Evolutionary conservation across 2,329 filamentous ascomycete genomes (phyloP).

Genomic region (Cytospora chrysosperma): DNA sequence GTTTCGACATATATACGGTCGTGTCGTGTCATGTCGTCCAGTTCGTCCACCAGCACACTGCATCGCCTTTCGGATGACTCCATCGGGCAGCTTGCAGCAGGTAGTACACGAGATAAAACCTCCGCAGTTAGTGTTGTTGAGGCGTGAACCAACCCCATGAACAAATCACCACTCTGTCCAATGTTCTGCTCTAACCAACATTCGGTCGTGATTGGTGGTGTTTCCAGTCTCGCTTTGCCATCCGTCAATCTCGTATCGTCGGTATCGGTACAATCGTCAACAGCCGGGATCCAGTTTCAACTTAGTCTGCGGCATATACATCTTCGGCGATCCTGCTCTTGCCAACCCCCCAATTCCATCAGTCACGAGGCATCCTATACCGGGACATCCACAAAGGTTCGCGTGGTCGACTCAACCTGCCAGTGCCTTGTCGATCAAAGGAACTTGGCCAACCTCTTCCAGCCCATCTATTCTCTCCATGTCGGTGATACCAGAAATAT

Average conservation of each 20-base stretch:
- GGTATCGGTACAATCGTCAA: neutral
- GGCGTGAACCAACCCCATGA: neutral
- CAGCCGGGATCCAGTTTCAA: neutral
- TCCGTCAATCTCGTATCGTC: neutral
- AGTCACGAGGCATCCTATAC: neutral
- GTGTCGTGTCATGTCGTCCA: neutral
- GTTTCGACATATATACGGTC: neutral
- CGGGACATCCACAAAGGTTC: neutral
- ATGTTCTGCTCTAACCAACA: neutral
- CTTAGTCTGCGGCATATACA: neutral
- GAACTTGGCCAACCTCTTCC: neutral
- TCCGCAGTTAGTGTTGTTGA: neutral
- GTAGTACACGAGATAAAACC: neutral
- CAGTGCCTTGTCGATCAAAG: neutral
- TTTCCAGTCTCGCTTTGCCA: neutral
- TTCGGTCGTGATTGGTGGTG: neutral
- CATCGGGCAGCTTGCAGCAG: neutral
- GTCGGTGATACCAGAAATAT: neutral
- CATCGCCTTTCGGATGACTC: neutral
- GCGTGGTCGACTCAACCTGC: neutral
- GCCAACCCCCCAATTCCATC: no score
- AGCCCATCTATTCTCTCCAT: neutral
- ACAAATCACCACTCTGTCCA: neutral
- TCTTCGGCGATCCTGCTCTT: neutral
- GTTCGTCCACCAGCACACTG: neutral